Evolutionary conservation across 768 basidiomycete genomes (phyloP).

Genomic region (Gymnopilus junonius): DNA sequence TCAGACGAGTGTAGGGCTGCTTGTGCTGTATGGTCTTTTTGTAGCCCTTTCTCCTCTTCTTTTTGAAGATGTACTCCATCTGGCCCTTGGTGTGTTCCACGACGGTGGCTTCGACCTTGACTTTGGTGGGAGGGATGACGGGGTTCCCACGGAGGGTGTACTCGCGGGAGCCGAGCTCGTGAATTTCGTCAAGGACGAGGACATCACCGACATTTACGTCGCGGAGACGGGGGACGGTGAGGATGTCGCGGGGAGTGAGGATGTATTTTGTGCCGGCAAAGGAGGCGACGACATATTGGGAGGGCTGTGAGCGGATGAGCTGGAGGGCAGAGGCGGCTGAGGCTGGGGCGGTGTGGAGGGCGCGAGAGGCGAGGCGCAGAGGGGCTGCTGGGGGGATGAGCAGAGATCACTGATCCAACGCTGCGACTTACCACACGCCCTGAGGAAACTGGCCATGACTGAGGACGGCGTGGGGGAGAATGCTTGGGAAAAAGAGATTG

Average conservation of each 20-base stretch:
- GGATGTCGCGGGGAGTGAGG: conserved; percentile 86
- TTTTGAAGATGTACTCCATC: conserved; percentile 93
- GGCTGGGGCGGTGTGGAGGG: conserved; percentile 24
- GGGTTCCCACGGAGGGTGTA: conserved; percentile 88
- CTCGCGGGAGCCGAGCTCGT: conserved; percentile 95
- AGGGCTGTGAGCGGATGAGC: conserved; percentile 88
- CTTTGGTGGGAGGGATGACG: conserved; percentile 62
- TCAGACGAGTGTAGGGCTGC: conserved; percentile 92
- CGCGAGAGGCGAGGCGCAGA: conserved; percentile 11
- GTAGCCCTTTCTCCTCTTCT: conserved; percentile 98
- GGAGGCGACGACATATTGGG: conserved; percentile 89
- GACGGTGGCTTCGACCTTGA: conserved; percentile 88
- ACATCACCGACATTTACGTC: conserved; percentile 86
- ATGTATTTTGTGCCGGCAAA: conserved; percentile 89
- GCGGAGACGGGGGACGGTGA: conserved; percentile 91
- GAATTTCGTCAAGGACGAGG: conserved; percentile 80
- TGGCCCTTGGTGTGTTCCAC: conserved; percentile 95
- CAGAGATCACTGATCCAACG: not conserved
- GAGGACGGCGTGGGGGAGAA: too few relatives aligned
- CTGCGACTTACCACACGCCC: conserved; percentile 31
- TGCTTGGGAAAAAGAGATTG: conserved; percentile 31
- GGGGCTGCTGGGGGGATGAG: conserved; percentile 10
- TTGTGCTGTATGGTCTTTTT: conserved; percentile 93
- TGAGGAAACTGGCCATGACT: conserved; percentile 28
- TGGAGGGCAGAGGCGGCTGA: conserved; percentile 69